Evolutionary conservation across 306 rosid genomes (phyloP).

Genomic region (Oxytropis ochrocephala): DNA sequence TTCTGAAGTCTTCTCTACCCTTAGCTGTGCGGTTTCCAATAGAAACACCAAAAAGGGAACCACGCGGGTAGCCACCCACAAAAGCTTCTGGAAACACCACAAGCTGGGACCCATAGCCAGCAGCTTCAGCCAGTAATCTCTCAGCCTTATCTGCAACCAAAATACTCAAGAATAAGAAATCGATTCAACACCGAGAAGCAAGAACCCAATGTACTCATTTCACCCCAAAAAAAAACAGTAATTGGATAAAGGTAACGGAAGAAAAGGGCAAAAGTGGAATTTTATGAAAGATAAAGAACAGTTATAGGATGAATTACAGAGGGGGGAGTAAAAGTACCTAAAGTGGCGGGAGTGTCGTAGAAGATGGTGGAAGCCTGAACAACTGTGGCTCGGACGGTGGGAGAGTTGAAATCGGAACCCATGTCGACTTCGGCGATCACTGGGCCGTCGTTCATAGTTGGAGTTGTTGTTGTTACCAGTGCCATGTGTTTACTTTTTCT

Average conservation of each 20-base stretch:
- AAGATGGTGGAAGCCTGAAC: conserved; percentile 85
- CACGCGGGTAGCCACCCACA: conserved; percentile 94
- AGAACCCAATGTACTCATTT: not conserved
- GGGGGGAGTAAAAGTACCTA: conserved; percentile 28
- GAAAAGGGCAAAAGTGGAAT: not conserved
- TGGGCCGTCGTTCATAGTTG: conserved; percentile 28
- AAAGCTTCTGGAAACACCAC: conserved; percentile 96
- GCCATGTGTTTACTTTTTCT: conserved; percentile 32
- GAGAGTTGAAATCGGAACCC: conserved; percentile 50
- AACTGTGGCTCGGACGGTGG: conserved; percentile 72
- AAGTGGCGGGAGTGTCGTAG: conserved; percentile 80
- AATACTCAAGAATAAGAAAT: not conserved
- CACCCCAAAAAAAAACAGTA: not conserved
- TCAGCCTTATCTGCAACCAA: conserved; percentile 67
- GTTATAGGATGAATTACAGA: not conserved
- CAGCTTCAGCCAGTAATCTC: conserved; percentile 79
- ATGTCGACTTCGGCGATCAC: conserved; percentile 68
- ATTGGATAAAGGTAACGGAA: not conserved
- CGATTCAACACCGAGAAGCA: too few species aligned
- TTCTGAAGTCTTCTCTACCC: conserved; percentile 87
- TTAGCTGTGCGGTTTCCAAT: conserved; percentile 62
- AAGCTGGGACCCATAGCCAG: conserved; percentile 52
- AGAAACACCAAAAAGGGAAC: conserved; percentile 61
- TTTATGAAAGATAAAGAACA: too few species aligned
- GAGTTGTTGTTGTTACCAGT: conserved; percentile 25